These are phyloP conservation scores for Herpetospermum pedunculosum DNA, from an alignment of 306 rosid species.

Conservation along the genomic window DNA sequence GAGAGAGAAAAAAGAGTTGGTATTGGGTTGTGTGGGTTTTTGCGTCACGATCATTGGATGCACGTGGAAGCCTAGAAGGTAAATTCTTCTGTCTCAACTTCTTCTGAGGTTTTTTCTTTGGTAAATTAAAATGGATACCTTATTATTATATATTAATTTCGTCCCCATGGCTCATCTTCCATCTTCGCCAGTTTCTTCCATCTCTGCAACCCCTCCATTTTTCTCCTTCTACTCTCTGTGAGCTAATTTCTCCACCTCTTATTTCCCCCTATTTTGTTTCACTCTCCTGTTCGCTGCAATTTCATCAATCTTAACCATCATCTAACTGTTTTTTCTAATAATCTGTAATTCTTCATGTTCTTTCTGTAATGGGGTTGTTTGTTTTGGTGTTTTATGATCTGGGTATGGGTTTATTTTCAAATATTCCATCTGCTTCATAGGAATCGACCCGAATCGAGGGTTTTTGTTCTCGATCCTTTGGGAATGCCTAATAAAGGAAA, in stretches of 20 bases:
- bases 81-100: constrained; percentile 22
- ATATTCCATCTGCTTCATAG: constrained; percentile 3
- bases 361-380: constrained; percentile 19
- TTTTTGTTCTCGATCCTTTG: not conserved
- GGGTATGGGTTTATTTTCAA: constrained; percentile 20
- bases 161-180: constrained; percentile 29
- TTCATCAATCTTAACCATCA: constrained; percentile 13
- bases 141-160: constrained; percentile 20
- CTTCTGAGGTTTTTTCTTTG: constrained; percentile 11
- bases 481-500: not conserved
- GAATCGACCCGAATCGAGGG: constrained; percentile 4
- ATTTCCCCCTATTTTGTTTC: constrained; percentile 8
- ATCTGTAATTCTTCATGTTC: constrained; percentile 11
- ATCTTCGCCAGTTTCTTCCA: constrained; percentile 40
- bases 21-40: constrained; percentile 16
- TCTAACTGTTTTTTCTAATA: constrained; percentile 6
- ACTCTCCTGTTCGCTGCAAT: constrained; percentile 16
- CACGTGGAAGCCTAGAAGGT: constrained; percentile 46
- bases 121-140: constrained; percentile 15
- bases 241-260: constrained; percentile 18
- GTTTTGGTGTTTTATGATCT: constrained; percentile 41
- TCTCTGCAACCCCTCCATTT: constrained; percentile 24
- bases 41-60: constrained; percentile 38
- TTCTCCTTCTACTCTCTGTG: constrained; percentile 18
- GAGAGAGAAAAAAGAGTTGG: constrained; percentile 7